These are phyloP conservation scores for Dendrocalamus latiflorus DNA, from an alignment of 202 grass and related monocot species.

Conservation along the genomic window DNA sequence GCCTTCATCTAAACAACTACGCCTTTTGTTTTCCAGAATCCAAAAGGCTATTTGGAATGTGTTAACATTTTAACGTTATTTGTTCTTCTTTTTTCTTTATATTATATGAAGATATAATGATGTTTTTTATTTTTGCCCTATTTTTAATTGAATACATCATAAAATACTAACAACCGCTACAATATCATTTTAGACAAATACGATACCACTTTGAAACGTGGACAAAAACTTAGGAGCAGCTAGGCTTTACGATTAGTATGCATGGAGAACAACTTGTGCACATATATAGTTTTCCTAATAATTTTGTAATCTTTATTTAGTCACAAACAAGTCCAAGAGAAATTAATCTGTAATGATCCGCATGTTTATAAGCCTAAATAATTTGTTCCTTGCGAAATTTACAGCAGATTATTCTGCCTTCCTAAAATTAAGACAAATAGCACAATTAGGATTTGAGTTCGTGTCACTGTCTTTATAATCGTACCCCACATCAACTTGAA, in stretches of 20 bases:
- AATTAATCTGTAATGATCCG: background rate
- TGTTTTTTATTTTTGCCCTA: no score
- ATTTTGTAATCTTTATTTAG: background rate
- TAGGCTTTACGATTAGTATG: background rate
- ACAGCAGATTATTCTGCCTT: background rate
- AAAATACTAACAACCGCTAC: no score
- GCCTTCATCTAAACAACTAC: no score
- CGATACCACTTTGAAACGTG: no score
- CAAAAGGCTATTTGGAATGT: no score
- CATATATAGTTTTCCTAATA: background rate
- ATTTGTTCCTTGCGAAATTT: background rate
- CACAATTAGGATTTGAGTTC: background rate
- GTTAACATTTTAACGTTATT: no score
- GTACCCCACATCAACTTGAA: background rate
- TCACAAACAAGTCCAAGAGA: background rate
- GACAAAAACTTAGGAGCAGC: background rate
- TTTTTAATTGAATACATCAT: no score
- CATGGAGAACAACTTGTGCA: background rate
- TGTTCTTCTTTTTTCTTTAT: no score
- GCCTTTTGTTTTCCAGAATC: no score
- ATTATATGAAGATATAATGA: no score
- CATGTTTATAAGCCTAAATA: background rate
- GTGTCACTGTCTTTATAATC: slow-evolving; percentile 23
- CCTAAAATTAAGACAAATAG: background rate
- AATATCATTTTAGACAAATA: no score